phyloP scores from a whole-genome alignment of 768 basidiomycete species.

The Paxillus rubicundulus region DNA sequence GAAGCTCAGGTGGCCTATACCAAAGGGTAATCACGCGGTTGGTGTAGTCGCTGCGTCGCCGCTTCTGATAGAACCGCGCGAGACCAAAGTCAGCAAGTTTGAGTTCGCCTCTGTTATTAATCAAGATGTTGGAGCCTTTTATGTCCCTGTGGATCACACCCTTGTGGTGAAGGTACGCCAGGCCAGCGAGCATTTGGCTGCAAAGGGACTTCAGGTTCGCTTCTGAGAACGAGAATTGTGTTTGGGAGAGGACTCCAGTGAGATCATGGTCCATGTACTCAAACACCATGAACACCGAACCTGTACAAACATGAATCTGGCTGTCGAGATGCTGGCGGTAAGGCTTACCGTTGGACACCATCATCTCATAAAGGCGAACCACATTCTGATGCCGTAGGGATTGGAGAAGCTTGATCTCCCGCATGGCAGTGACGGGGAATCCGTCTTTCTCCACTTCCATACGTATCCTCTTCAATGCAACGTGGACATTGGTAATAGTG shows the following conservation, averaged over 20 bases:
- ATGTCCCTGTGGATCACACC: conserved; percentile 98
- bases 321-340: background rate
- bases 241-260: conserved; percentile 91
- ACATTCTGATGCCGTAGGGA: conserved; percentile 88
- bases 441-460: conserved; percentile 98
- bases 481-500: conserved; percentile 66
- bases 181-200: conserved; percentile 91
- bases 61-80: conserved; percentile 93
- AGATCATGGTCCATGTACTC: conserved; percentile 99
- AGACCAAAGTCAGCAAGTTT: conserved; percentile 98
- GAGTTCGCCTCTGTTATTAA: conserved; percentile 88
- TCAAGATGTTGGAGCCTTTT: conserved; percentile 96
- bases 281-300: conserved; percentile 98
- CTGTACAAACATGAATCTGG: conserved; percentile 41
- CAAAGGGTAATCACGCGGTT: conserved; percentile 98
- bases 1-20: conserved; percentile 94
- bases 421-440: conserved; percentile 98
- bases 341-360: conserved; percentile 88
- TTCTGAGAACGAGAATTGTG: conserved; percentile 76
- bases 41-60: conserved; percentile 90
- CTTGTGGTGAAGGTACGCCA: conserved; percentile 94
- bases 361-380: conserved; percentile 92
- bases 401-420: conserved; percentile 97
- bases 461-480: conserved; percentile 93
- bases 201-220: conserved; percentile 95